These are phyloP conservation scores for Umbelopsis sp. DNA, from an alignment of 192 early-diverging fungal species.

Conservation along the genomic window DNA sequence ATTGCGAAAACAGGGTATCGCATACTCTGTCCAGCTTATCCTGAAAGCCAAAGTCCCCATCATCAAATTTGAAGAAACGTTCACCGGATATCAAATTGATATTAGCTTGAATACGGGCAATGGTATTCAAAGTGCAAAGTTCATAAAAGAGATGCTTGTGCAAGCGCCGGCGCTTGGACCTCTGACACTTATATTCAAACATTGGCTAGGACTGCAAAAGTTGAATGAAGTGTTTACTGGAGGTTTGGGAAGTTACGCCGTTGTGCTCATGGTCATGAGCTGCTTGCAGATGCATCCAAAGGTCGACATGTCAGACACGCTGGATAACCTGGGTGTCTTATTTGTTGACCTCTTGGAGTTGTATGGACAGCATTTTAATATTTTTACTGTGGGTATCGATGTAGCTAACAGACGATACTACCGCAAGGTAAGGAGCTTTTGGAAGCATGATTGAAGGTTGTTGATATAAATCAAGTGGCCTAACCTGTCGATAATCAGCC, in stretches of 20 bases:
- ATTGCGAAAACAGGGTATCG: slow-evolving; percentile 50
- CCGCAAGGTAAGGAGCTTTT: slow-evolving; percentile 35
- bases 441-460: neutral
- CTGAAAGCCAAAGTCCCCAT: slow-evolving; percentile 84
- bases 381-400: slow-evolving; percentile 63
- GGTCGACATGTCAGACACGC: slow-evolving; percentile 63
- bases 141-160: slow-evolving; percentile 60
- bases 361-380: slow-evolving; percentile 83
- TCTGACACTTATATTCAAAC: slow-evolving; percentile 84
- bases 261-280: slow-evolving; percentile 75
- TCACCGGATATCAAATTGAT: slow-evolving; percentile 81
- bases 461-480: slow-evolving; percentile 36
- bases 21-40: slow-evolving; percentile 58
- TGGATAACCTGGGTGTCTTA: slow-evolving; percentile 84
- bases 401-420: slow-evolving; percentile 61
- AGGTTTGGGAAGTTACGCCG: slow-evolving; percentile 85
- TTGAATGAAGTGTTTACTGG: slow-evolving; percentile 90
- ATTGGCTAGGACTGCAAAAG: slow-evolving; percentile 72
- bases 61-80: slow-evolving; percentile 79
- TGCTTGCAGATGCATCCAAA: slow-evolving; percentile 90
- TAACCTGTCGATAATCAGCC: slow-evolving; percentile 31
- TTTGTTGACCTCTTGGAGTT: slow-evolving; percentile 92
- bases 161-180: slow-evolving; percentile 63
- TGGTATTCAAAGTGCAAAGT: slow-evolving; percentile 61
- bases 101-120: slow-evolving; percentile 79